These are phyloP conservation scores for Sugiyamaella grinbergsii DNA, from an alignment of 1,139 yeast species.

Conservation along the genomic window DNA sequence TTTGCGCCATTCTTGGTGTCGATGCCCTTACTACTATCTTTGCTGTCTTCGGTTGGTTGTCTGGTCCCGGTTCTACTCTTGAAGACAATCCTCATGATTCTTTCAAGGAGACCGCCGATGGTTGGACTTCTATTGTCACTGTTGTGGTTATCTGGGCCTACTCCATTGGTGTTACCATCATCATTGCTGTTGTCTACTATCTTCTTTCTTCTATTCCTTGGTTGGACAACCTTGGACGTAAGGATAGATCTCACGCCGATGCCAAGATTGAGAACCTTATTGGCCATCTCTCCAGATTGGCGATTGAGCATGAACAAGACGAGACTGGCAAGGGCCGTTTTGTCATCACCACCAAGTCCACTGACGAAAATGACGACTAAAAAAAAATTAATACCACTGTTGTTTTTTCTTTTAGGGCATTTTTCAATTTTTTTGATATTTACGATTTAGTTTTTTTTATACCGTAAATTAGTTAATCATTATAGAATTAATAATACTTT, in stretches of 20 bases:
- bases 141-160: constrained; percentile 92
- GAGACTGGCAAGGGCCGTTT: constrained; percentile 39
- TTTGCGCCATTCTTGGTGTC: constrained; percentile 88
- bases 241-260: constrained; percentile 39
- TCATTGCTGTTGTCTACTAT: constrained; percentile 96
- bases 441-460: constrained; percentile 9
- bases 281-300: constrained; percentile 43
- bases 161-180: constrained; percentile 96
- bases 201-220: constrained; percentile 50
- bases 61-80: constrained; percentile 47
- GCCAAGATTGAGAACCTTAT: constrained; percentile 43
- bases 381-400: constrained; percentile 13
- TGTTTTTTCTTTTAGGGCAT: constrained; percentile 12
- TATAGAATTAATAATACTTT: constrained; percentile 16
- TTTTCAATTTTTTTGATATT: constrained; percentile 18
- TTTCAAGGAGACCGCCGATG: constrained; percentile 53
- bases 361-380: constrained; percentile 43
- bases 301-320: constrained; percentile 44
- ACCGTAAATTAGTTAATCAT: constrained; percentile 13
- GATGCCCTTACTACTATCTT: constrained; percentile 89
- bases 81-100: constrained; percentile 34
- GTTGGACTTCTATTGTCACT: constrained; percentile 95
- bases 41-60: constrained; percentile 96
- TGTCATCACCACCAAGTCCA: constrained; percentile 40
- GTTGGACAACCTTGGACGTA: constrained; percentile 42